Evolutionary conservation across 768 basidiomycete genomes (phyloP).

Genomic region (Harrya chromipes): DNA sequence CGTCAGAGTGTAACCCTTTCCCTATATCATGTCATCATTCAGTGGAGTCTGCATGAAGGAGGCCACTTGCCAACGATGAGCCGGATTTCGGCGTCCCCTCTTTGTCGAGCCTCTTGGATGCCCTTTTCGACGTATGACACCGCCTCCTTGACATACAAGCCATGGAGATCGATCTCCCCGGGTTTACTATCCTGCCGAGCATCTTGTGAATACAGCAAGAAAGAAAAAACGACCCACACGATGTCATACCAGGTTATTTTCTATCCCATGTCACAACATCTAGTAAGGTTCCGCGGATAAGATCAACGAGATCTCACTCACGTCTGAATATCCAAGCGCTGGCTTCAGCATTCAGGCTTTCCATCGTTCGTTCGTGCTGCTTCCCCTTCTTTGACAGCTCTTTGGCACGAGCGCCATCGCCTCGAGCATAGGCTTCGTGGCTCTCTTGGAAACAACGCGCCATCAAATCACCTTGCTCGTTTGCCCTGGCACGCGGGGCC

Average conservation of each 20-base stretch:
- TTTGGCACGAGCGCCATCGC: conserved; percentile 80
- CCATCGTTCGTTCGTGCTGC: conserved; percentile 74
- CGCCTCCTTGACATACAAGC: conserved; percentile 92
- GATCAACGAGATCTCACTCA: conserved; percentile 35
- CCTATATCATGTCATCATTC: conserved; percentile 37
- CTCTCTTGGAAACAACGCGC: conserved; percentile 64
- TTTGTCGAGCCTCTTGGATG: conserved; percentile 60
- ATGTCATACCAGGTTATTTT: conserved; percentile 65
- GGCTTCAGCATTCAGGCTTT: conserved; percentile 74
- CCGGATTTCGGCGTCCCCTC: conserved; percentile 62
- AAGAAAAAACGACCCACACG: neutral
- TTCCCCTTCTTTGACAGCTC: conserved; percentile 79
- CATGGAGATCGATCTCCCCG: conserved; percentile 87
- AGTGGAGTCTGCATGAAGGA: neutral
- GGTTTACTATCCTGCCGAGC: conserved; percentile 54
- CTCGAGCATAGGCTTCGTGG: conserved; percentile 67
- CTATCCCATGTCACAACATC: conserved; percentile 32
- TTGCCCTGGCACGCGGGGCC: conserved; percentile 70
- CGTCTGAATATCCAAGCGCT: conserved; percentile 79
- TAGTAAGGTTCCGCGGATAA: neutral
- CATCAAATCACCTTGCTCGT: conserved; percentile 79
- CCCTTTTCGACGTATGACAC: conserved; percentile 69
- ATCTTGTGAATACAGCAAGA: neutral
- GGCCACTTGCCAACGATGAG: conserved; percentile 77
- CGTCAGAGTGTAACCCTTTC: conserved; percentile 82